Evolutionary conservation across 306 rosid species (phyloP).

Genomic region (Morella rubra): DNA sequence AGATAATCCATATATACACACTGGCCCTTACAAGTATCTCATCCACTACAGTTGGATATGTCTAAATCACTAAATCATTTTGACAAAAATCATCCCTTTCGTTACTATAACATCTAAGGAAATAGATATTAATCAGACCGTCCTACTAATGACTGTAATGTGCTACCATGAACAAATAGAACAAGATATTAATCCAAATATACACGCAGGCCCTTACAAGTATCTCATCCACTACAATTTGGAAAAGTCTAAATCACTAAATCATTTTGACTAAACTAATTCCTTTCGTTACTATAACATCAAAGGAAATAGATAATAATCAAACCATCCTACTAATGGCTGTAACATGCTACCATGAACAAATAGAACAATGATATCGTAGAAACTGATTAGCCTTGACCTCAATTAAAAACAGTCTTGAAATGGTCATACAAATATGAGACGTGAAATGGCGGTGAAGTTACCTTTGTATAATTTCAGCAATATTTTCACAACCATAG

Average conservation of each 20-base stretch:
- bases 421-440: neutral
- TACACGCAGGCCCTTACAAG: neutral
- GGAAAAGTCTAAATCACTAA: neutral
- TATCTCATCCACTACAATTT: neutral
- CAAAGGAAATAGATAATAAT: neutral
- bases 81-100: neutral
- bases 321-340: neutral
- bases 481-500: slow-evolving; percentile 26
- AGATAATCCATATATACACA: neutral
- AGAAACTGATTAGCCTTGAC: neutral
- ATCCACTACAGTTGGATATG: neutral
- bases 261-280: neutral
- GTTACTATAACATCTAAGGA: neutral
- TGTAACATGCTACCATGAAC: neutral
- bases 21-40: neutral
- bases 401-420: too few relatives aligned
- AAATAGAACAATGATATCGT: neutral
- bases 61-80: neutral
- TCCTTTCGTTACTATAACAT: neutral
- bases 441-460: neutral
- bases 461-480: neutral
- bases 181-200: too few relatives aligned
- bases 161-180: neutral
- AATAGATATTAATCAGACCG: neutral
- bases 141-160: neutral